These are phyloP conservation scores for Protomyces macrosporus DNA, from an alignment of 1,139 yeast genomes.

Conservation along the genomic window DNA sequence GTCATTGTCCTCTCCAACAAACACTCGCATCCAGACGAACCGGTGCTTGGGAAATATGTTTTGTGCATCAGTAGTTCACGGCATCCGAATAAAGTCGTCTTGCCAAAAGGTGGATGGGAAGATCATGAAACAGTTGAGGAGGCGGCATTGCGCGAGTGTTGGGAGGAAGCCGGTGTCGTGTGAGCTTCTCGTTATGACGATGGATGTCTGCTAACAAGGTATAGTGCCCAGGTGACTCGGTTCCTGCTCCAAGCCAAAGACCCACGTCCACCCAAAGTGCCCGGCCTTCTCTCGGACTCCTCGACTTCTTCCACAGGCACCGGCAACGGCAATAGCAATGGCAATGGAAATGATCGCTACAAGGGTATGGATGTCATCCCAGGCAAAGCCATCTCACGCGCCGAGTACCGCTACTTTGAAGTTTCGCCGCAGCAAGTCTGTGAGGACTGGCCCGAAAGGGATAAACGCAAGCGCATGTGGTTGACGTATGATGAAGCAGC, in stretches of 20 bases:
- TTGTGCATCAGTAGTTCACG: slow-evolving; percentile 72
- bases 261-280: slow-evolving; percentile 15
- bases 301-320: neutral
- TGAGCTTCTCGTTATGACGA: neutral
- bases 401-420: slow-evolving; percentile 27
- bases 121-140: slow-evolving; percentile 60
- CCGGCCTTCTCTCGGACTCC: neutral
- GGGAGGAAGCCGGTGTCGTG: slow-evolving; percentile 94
- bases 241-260: slow-evolving; percentile 9
- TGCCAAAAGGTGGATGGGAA: slow-evolving; percentile 97
- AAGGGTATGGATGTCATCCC: slow-evolving; percentile 10
- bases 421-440: slow-evolving; percentile 19
- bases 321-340: neutral
- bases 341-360: neutral
- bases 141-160: slow-evolving; percentile 79
- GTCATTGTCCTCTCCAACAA: slow-evolving; percentile 64
- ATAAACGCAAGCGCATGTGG: slow-evolving; percentile 29
- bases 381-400: slow-evolving; percentile 18
- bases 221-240: neutral
- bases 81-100: slow-evolving; percentile 55
- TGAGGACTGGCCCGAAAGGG: slow-evolving; percentile 28
- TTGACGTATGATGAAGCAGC: slow-evolving; percentile 29
- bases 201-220: neutral
- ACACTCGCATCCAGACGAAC: slow-evolving; percentile 42
- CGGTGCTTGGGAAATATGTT: slow-evolving; percentile 39